Evolutionary conservation across 2,329 filamentous ascomycete genomes (phyloP).

Genomic region (Chaetomium sp.): DNA sequence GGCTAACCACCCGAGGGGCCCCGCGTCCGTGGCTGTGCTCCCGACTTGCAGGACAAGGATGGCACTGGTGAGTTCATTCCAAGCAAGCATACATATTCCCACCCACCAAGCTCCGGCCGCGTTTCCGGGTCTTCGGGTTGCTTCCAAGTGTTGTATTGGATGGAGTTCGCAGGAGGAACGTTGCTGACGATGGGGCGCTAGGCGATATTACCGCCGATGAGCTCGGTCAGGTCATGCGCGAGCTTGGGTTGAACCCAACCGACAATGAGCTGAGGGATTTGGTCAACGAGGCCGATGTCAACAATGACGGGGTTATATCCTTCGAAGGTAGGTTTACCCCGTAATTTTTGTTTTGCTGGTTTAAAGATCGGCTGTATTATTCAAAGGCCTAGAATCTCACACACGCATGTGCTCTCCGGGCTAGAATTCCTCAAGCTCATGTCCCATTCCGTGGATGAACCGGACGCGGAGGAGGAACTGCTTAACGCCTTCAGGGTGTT

Average conservation of each 20-base stretch:
- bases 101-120: neutral
- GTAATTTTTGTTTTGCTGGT: neutral
- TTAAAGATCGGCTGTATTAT: no score
- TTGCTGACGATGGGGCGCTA: slow-evolving; percentile 23
- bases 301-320: slow-evolving; percentile 60
- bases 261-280: slow-evolving; percentile 59
- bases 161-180: no score
- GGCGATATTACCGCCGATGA: slow-evolving; percentile 59
- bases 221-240: slow-evolving; percentile 57
- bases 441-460: slow-evolving; percentile 56
- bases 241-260: slow-evolving; percentile 56
- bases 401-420: no score
- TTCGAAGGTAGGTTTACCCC: slow-evolving; percentile 45
- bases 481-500: slow-evolving; percentile 61
- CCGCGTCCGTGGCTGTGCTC: slow-evolving; percentile 7
- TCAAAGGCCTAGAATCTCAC: neutral
- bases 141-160: no score
- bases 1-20: neutral
- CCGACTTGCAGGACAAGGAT: slow-evolving; percentile 46
- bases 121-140: no score
- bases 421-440: slow-evolving; percentile 61
- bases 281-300: slow-evolving; percentile 60
- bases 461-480: slow-evolving; percentile 58
- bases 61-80: slow-evolving; percentile 43
- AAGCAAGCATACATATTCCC: neutral